Evolutionary conservation across 139 green algal species (phyloP), one percentile per base, ranked within the genome.

Genomic region (Auxenochlorella pyrenoidosa): DNA sequence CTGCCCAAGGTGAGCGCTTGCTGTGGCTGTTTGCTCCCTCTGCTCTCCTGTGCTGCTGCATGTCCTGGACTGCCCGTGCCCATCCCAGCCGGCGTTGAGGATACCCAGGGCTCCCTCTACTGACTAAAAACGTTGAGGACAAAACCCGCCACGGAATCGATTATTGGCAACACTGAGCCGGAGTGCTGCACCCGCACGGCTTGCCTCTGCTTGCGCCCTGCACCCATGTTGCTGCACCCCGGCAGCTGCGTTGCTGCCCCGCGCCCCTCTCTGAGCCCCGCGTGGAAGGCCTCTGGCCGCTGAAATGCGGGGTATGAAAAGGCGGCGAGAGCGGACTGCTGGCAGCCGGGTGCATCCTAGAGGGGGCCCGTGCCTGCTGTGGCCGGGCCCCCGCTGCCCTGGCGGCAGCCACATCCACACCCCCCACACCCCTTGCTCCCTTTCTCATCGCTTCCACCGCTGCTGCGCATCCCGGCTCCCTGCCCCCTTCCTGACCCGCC

Each of bases 131-230:
- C 54, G 30, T 34, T 92, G 89, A 90, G 89, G 89, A 92, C 30
- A 90, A 73, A 41, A 88, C 89, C 89, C 79, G 89, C 89, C 89
- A 85, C 85, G 89, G 89, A 92, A 92, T 92, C 89, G 88, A 92
- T 63, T 43, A 84, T 77, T 30, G 85, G 84, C 89, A 90, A 41
- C 63, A 79, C 89, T 44, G 89, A 92, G 89, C 81, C 79, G 89
- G 89, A 63, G 16, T 43, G 32, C 79, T 43, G 34, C 30, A 28
- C 41, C 0, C 75, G 22, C 24, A 22, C 68, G n/a, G 8, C 28
- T 36, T 78, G 36, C 36, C 36, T 15, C 40, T 59, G 41, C n/a
- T 22, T 88, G 63, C 84, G 82, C n/a, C 34, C 3, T 59, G 24
- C 41, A 40, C 40, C 41, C 24, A 71, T 26, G 26, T 22, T 38